These are phyloP conservation scores for Amylocarpus encephaloides DNA, from an alignment of 2,329 filamentous ascomycete species.

Conservation along the genomic window DNA sequence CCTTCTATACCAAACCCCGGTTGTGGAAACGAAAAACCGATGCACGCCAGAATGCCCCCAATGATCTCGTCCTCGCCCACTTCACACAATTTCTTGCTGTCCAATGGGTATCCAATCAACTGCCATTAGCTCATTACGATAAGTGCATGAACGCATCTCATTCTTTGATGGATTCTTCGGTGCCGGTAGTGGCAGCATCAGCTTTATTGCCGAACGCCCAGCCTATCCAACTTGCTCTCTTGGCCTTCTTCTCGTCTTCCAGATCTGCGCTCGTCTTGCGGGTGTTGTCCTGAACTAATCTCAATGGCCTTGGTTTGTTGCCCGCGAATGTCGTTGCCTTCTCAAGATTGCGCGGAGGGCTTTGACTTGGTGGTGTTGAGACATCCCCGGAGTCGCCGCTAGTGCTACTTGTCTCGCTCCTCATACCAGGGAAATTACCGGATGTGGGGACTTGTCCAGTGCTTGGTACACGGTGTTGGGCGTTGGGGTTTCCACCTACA, in stretches of 20 bases:
- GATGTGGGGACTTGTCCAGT: slow-evolving; percentile 40
- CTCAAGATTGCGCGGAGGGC: slow-evolving; percentile 41
- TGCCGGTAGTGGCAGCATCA: slow-evolving; percentile 9
- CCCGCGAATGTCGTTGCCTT: slow-evolving; percentile 55
- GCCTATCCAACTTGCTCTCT: slow-evolving; percentile 60
- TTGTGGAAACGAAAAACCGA: neutral
- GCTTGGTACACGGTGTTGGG: slow-evolving; percentile 46
- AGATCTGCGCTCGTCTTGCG: slow-evolving; percentile 31
- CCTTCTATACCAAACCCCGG: neutral
- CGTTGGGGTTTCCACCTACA: slow-evolving; percentile 46
- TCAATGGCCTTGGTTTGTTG: slow-evolving; percentile 75
- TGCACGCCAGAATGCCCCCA: neutral
- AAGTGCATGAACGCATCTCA: slow-evolving; percentile 1
- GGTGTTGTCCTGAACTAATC: slow-evolving; percentile 75
- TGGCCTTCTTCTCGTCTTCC: slow-evolving; percentile 43
- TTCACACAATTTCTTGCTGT: neutral
- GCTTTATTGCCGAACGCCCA: slow-evolving; percentile 41
- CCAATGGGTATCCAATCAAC: neutral
- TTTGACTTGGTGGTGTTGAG: slow-evolving; percentile 45
- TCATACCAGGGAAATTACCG: slow-evolving; percentile 63
- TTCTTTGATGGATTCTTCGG: slow-evolving; percentile 21
- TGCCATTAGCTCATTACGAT: neutral
- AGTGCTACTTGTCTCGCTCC: slow-evolving; percentile 47
- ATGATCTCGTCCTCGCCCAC: neutral
- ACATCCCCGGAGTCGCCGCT: slow-evolving; percentile 57